These are phyloP conservation scores for Pseudofabraea citricarpa DNA, from an alignment of 2,329 filamentous ascomycete species.

Conservation along the genomic window DNA sequence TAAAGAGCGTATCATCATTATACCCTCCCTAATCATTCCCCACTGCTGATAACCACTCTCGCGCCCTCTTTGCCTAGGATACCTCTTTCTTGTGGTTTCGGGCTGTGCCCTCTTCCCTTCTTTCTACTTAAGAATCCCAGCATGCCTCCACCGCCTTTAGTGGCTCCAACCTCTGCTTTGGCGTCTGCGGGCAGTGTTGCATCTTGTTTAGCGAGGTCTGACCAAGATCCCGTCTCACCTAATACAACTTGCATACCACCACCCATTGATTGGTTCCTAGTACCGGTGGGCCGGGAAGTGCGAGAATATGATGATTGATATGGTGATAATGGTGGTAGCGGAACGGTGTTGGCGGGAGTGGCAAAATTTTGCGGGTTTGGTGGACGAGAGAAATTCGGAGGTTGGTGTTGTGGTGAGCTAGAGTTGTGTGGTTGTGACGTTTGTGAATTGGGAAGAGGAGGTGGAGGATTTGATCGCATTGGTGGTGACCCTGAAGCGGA, in stretches of 20 bases:
- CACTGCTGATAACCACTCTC: slow-evolving; percentile 64
- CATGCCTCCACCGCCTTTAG: slow-evolving; percentile 66
- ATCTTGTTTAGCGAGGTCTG: slow-evolving; percentile 80
- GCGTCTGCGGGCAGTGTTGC: slow-evolving; percentile 68
- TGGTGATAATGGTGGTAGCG: slow-evolving; percentile 18
- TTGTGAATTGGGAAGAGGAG: slow-evolving; percentile 14
- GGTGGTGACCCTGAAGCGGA: slow-evolving; percentile 23
- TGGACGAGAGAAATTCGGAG: slow-evolving; percentile 2
- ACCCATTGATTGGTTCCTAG: slow-evolving; percentile 23
- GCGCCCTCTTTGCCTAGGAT: slow-evolving; percentile 94
- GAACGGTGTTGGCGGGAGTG: background rate
- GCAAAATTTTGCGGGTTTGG: slow-evolving; percentile 2
- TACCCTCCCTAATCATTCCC: slow-evolving; percentile 35
- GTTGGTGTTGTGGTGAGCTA: slow-evolving; percentile 2
- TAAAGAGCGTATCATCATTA: background rate
- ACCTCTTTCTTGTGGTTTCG: slow-evolving; percentile 89
- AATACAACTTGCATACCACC: slow-evolving; percentile 89
- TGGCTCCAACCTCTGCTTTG: slow-evolving; percentile 42
- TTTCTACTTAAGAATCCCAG: slow-evolving; percentile 86
- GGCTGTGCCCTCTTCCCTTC: slow-evolving; percentile 84
- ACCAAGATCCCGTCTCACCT: slow-evolving; percentile 87
- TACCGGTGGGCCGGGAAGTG: slow-evolving; percentile 16
- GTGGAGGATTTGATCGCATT: slow-evolving; percentile 13
- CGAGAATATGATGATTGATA: slow-evolving; percentile 25
- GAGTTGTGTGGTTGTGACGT: slow-evolving; percentile 3